Evolutionary conservation across 2,329 filamentous ascomycete genomes (phyloP), one percentile per base, ranked within the genome.

Genomic region (Ophiosphaerella narmari): DNA sequence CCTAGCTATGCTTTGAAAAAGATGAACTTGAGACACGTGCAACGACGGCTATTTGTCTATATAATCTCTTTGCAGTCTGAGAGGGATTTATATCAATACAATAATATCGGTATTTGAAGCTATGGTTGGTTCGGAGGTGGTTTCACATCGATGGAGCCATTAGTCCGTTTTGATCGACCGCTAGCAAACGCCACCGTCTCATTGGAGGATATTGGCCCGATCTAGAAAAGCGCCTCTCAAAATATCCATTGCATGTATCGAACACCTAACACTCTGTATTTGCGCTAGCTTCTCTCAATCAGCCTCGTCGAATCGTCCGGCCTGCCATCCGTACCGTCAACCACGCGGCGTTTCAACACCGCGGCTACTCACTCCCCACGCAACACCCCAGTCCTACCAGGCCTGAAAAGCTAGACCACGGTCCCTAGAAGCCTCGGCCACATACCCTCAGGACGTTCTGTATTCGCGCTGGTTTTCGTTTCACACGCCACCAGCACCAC

Each of bases 401-500:
- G 44, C 49, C 43, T 37, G 34, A 23, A 23, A 46, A 23, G 35
- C 23, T 34, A 43, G 39, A 37, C 34, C 39, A 39, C 46, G 44
- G 45, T 48, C 44, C 37, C 38, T 43, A 43, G n/a, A 35, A 48
- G 45, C 46, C 41, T 52, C 47, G 48, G 44, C 48, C 52, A 54
- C 50, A 36, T 54, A 29, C 46, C 29, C 29, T 42, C 43, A 49
- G 57, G 51, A 54, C 33, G 16, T 41, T 36, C 14, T 46, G 32
- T 34, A 50, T 39, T 36, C 32, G 38, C 43, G 33, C 37, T 45
- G 47, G 50, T 59, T 43, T 40, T 52, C 57, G 65, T 64, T 67
- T 67, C 61, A 66, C 46, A 49, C 61, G 46, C 56, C 54, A 59
- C 51, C 40, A 44, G 45, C 46, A 48, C 50, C 31, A 50, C 44